phyloP scores from a whole-genome alignment of 2,329 filamentous ascomycete genomes.

The Colletotrichum incanum region DNA sequence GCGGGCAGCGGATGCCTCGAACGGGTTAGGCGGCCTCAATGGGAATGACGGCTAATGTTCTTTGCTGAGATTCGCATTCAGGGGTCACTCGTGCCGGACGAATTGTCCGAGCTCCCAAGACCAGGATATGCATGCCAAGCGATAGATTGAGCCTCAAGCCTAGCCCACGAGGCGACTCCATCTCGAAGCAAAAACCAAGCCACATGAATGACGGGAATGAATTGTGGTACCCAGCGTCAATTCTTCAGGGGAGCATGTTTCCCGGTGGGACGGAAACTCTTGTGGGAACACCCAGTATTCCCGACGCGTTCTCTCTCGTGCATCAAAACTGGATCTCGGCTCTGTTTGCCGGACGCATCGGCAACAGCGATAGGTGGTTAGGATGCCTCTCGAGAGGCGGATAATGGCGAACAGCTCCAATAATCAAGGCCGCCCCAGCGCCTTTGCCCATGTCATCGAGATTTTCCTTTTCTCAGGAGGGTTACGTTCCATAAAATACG shows the following conservation, averaged over 20 bases:
- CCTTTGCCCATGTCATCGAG: slow-evolving; percentile 9
- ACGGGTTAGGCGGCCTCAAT: slow-evolving; percentile 14
- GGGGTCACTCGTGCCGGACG: slow-evolving; percentile 11
- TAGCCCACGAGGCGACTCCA: background rate
- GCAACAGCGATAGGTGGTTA: slow-evolving; percentile 3
- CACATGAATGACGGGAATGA: slow-evolving; percentile 7
- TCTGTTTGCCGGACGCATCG: background rate
- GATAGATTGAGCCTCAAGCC: slow-evolving; percentile 37
- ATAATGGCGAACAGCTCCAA: slow-evolving; percentile 30
- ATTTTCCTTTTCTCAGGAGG: slow-evolving; percentile 4
- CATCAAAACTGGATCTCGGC: slow-evolving; percentile 16
- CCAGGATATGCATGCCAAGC: slow-evolving; percentile 34
- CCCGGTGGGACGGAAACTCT: slow-evolving; percentile 21
- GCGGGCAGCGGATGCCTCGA: slow-evolving; percentile 13
- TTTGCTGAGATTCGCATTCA: slow-evolving; percentile 7
- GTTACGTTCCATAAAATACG: slow-evolving; percentile 9
- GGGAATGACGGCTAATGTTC: slow-evolving; percentile 1
- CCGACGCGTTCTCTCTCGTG: slow-evolving; percentile 17
- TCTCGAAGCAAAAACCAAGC: background rate
- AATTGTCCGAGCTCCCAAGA: slow-evolving; percentile 14
- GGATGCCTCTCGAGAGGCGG: slow-evolving; percentile 12
- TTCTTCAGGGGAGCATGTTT: slow-evolving; percentile 26
- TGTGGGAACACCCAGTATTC: slow-evolving; percentile 24
- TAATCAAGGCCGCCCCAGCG: background rate
- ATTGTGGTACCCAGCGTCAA: background rate